These are phyloP conservation scores for Phascolomyces articulosus DNA, from an alignment of 371 early-diverging fungal species.

Conservation along the genomic window DNA sequence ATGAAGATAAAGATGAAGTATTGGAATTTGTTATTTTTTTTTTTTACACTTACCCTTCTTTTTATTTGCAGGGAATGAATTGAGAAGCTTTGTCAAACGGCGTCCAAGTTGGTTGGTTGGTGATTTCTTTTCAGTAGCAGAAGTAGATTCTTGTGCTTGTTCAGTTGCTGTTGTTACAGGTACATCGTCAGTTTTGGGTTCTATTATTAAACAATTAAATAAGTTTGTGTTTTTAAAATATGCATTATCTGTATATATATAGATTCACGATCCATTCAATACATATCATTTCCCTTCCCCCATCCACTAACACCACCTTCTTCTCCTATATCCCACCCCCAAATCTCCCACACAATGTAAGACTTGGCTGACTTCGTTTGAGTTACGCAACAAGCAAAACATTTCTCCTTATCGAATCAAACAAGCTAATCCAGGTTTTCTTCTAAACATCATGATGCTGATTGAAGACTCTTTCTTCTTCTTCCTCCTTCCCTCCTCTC, in stretches of 20 bases:
- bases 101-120: background rate
- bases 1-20: background rate
- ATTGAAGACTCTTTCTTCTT: too few species aligned
- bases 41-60: background rate
- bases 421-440: too few species aligned
- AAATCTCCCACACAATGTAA: background rate
- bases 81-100: background rate
- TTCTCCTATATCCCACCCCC: background rate
- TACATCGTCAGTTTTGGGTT: background rate
- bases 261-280: too few species aligned
- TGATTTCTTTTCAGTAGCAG: slow-evolving; percentile 4
- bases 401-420: background rate
- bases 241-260: background rate
- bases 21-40: background rate
- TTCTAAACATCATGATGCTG: too few species aligned
- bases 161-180: background rate
- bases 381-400: background rate
- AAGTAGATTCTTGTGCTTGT: background rate
- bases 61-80: background rate
- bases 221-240: background rate
- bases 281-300: too few species aligned
- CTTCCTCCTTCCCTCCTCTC: too few species aligned
- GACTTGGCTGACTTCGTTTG: background rate
- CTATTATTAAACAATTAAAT: background rate
- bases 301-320: too few species aligned